A percentile compares a stretch with the other conserved stretches of the same genome.
Evolutionary conservation across 176 grass and related monocot species (phyloP).

Genomic region (Coix lacrymajobi): DNA sequence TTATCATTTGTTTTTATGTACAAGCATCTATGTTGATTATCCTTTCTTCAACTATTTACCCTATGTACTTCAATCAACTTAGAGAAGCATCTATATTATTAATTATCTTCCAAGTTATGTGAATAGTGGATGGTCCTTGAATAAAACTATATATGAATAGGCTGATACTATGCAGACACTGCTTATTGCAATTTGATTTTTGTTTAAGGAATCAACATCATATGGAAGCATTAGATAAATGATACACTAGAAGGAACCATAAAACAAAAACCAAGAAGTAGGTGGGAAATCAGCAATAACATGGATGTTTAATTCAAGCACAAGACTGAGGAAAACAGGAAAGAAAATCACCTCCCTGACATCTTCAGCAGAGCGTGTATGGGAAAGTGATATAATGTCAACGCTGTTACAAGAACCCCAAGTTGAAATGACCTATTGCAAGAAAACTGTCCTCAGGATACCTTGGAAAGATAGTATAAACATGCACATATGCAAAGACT

Average conservation of each 20-base stretch:
- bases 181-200: conserved; percentile 7
- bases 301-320: conserved; percentile 7
- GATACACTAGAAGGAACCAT: not conserved
- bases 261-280: not conserved
- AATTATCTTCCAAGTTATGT: conserved; percentile 10
- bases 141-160: not conserved
- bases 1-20: not conserved
- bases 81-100: not conserved
- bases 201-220: not conserved
- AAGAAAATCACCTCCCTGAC: conserved; percentile 68
- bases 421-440: conserved; percentile 82
- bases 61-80: not conserved
- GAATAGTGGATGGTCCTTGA: not conserved
- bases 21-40: not conserved
- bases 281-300: not conserved
- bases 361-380: conserved; percentile 83
- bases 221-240: conserved; percentile 5
- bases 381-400: conserved; percentile 96
- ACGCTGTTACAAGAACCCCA: conserved; percentile 77
- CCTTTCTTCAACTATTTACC: not conserved
- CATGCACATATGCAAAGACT: not conserved
- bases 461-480: not conserved
- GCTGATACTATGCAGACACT: conserved; percentile 6
- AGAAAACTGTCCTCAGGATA: conserved; percentile 8
- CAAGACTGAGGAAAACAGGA: conserved; percentile 14